A percentile compares a stretch with the other conserved stretches of the same genome.
phyloP scores from a whole-genome alignment of 768 basidiomycete genomes.

The Pleurotus giganteus region DNA sequence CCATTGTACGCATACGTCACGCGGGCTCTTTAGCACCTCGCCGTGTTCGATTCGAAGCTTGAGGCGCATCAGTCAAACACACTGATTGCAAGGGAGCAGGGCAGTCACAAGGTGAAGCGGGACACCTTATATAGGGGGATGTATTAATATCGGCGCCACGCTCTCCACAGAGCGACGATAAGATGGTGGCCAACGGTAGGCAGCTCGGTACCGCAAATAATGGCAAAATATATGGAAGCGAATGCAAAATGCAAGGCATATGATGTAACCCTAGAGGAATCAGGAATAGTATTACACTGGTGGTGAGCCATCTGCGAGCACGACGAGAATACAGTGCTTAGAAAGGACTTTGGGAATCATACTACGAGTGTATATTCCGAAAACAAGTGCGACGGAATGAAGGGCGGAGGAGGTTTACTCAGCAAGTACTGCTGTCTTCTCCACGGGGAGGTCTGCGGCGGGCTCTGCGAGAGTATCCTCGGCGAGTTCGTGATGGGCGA shows the following conservation, averaged over 20 bases:
- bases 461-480: conserved; percentile 21
- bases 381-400: background rate
- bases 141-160: too few relatives aligned
- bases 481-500: conserved; percentile 38
- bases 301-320: background rate
- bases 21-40: too few relatives aligned
- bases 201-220: too few relatives aligned
- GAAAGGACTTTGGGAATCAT: background rate
- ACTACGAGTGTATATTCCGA: background rate
- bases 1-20: too few relatives aligned
- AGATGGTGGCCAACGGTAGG: too few relatives aligned
- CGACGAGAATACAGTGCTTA: background rate
- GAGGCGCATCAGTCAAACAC: too few relatives aligned
- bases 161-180: too few relatives aligned
- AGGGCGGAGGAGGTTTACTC: conserved; percentile 4
- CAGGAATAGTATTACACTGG: background rate
- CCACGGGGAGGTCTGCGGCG: background rate
- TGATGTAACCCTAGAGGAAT: background rate
- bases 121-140: too few relatives aligned
- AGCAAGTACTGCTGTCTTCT: conserved; percentile 8
- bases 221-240: too few relatives aligned
- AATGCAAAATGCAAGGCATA: background rate
- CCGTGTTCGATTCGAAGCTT: too few relatives aligned
- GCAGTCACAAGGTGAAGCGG: too few relatives aligned
- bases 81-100: too few relatives aligned